Evolutionary conservation across 164 flowering plant genomes (phyloP), one percentile per base, ranked within the genome.

Genomic region (Vitis labrusca): DNA sequence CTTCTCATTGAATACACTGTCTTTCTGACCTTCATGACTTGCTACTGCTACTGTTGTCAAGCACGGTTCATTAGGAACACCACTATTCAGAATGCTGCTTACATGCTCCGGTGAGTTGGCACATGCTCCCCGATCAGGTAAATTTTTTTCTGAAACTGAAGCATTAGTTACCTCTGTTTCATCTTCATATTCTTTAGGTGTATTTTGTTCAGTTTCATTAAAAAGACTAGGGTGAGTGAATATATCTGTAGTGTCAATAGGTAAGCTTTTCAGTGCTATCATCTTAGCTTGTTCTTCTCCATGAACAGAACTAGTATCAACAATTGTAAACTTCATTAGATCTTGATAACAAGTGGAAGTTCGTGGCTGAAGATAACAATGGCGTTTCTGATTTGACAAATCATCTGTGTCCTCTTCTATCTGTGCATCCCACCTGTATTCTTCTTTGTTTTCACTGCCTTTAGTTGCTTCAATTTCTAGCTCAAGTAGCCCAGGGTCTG

Each of bases 401-500:
- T 27, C 61, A 50, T 37, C 48, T 37, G 50, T 6, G 44, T 61
- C 66, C 44, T 32, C 15, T 51, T 53, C 59, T 50, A 54, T 15
- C 58, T 23, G 61, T 14, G 10, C 23, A 29, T 70, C 64, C 17
- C 13, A 37, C 37, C 58, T 29, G 13, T 51, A 9, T 19, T 65
- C 64, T 55, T 59, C 50, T 11, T 9, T 55, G 9, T 48, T 19
- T 48, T 49, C 66, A 8, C 49, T 64, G 16, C 50, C 78, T 17
- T 61, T 57, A 30, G 60, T 15, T 56, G 65, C 61, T 9, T 73
- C 71, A 62, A 15, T 29, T 29, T 66, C 72, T 17, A 63, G 65
- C 37, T 78, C 78, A 56, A 78, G 78, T 50, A 78, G 62, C 27
- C 61, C 50, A 2, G 81, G 78, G 11, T 78, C 68, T 32, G 68